Evolutionary conservation across 257 asterid genomes (phyloP).

Genomic region (Nicotiana tomentosiformis): DNA sequence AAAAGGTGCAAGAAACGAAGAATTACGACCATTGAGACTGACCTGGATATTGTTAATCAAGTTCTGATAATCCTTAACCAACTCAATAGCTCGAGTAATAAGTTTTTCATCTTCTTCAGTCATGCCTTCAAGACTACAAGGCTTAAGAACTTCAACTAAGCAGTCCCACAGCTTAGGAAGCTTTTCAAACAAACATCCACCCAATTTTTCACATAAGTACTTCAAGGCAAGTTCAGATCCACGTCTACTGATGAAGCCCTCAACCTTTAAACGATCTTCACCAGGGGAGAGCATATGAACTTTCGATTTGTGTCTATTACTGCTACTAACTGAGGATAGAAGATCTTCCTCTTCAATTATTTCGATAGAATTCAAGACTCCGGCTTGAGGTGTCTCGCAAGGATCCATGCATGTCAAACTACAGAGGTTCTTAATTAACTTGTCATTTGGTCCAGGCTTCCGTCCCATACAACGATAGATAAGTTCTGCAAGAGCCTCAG

Average conservation of each 20-base stretch:
- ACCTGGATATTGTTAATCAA: slow-evolving; percentile 96
- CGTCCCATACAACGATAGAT: slow-evolving; percentile 76
- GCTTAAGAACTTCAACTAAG: slow-evolving; percentile 89
- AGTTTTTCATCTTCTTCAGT: slow-evolving; percentile 61
- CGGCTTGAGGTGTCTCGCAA: slow-evolving; percentile 96
- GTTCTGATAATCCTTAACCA: slow-evolving; percentile 70
- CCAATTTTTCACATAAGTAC: slow-evolving; percentile 77
- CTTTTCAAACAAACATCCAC: slow-evolving; percentile 73
- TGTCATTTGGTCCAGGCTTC: slow-evolving; percentile 96
- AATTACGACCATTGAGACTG: slow-evolving; percentile 13
- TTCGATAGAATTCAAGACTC: slow-evolving; percentile 69
- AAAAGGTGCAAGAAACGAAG: not conserved
- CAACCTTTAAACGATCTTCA: slow-evolving; percentile 83
- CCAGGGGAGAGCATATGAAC: slow-evolving; percentile 61
- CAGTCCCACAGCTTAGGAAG: slow-evolving; percentile 97
- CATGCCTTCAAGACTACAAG: slow-evolving; percentile 55
- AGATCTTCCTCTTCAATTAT: slow-evolving; percentile 88
- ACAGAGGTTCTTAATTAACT: slow-evolving; percentile 81
- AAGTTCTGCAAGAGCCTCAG: slow-evolving; percentile 95
- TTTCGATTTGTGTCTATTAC: slow-evolving; percentile 56
- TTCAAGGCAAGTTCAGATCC: slow-evolving; percentile 94
- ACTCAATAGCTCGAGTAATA: slow-evolving; percentile 53
- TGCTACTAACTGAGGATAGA: slow-evolving; percentile 59
- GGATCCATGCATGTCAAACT: slow-evolving; percentile 88
- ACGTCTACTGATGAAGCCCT: slow-evolving; percentile 89